Base-by-base conservation (phyloP, 352 stramenopile species). In the Phytophthora chlamydospora region DNA sequence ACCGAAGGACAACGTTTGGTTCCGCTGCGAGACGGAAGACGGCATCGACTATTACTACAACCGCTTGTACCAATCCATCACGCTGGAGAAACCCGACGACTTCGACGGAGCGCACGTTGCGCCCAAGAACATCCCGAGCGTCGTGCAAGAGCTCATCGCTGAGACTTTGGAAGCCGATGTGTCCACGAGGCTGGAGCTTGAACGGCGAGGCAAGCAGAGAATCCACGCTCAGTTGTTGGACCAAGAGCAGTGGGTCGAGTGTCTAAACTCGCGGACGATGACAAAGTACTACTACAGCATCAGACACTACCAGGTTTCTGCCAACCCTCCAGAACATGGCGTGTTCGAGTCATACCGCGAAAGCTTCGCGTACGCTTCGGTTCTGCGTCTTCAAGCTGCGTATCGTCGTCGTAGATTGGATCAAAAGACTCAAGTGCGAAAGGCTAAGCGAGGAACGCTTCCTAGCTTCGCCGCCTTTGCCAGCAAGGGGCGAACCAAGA, bases 221-320 rank as follows among this genome's bases (percentile, higher is more conserved):
- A 57, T 76, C 14, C 73, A 78, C 10, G 55, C 75, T 0, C 39
- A 76, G 43, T 64, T 86, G 12, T 66, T 89, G 3, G 78, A 78
- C 1, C 78, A 90, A 46, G 81, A 91, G 29, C 61, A 86, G 47
- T 91, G 82, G 82, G 62, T 91, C 41, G 73, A 91, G 42, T 91
- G 79, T 62, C 31, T 78, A 4, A 75, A 91, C 43, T 42, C 44
- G 6, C 60, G 54, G 43, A 77, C 76, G 17, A 58, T 74, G 46
- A 63, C 65, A n/a, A 66, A 49, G 8, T 90, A 77, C 66, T 91
- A 90, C 66, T 91, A 91, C 66, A 90, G 78, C 57, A 57, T 90
- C 31, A 59, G 65, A 47, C 68, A 85, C 63, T 85, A 80, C 59
- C 71, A 72, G 19, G 38, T 88, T 19, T 73, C 73, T 21, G 53